Percentiles rank a stretch among this genome's conserved stretches.
These are phyloP conservation scores for Saccharomycopsis sp. DNA, from an alignment of 805 yeast genomes.

Conservation along the genomic window DNA sequence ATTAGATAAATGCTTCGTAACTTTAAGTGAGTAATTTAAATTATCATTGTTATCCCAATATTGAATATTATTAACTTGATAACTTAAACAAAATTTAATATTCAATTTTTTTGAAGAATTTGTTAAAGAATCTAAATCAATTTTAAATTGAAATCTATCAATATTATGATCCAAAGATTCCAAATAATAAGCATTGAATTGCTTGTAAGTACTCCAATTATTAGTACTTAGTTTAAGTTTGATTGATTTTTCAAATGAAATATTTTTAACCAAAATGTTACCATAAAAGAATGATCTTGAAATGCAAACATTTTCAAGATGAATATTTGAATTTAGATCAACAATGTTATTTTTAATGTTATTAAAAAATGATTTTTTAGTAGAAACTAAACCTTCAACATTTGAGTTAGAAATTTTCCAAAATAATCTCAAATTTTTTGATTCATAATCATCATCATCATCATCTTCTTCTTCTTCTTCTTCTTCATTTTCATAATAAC, in stretches of 20 bases:
- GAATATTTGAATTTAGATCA: slow-evolving; percentile 4
- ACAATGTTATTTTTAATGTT: not conserved
- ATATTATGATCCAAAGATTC: slow-evolving; percentile 6
- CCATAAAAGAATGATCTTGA: slow-evolving; percentile 21
- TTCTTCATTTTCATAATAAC: not conserved
- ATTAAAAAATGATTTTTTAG: not conserved
- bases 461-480: slow-evolving; percentile 7
- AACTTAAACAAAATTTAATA: slow-evolving; percentile 19
- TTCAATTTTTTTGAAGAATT: slow-evolving; percentile 12
- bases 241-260: slow-evolving; percentile 31
- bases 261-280: slow-evolving; percentile 33
- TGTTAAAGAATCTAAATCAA: slow-evolving; percentile 25
- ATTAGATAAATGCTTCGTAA: slow-evolving; percentile 4
- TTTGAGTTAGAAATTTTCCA: slow-evolving; percentile 8
- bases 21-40: slow-evolving; percentile 19
- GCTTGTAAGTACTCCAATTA: slow-evolving; percentile 32
- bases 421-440: not conserved
- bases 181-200: slow-evolving; percentile 30
- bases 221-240: slow-evolving; percentile 32
- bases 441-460: slow-evolving; percentile 17
- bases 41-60: slow-evolving; percentile 18
- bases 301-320: slow-evolving; percentile 3
- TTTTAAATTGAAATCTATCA: slow-evolving; percentile 25
- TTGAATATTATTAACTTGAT: slow-evolving; percentile 7
- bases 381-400: not conserved